Evolutionary conservation across 2,329 filamentous ascomycete species (phyloP).

Genomic region (Aspergillus unguis): DNA sequence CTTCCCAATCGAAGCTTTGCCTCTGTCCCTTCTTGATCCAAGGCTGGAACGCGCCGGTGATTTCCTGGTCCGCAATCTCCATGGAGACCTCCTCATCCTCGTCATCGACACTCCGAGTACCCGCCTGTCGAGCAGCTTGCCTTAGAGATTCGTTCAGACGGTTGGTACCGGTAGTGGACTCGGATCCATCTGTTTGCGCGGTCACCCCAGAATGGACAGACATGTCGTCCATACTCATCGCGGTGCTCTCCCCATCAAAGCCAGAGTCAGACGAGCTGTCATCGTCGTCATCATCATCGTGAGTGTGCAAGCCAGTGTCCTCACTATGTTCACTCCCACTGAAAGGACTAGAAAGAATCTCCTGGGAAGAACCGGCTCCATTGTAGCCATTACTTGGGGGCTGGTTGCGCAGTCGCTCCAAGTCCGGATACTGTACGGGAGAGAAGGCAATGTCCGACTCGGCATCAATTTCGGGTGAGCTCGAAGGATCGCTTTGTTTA

Average conservation of each 20-base stretch:
- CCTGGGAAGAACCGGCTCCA: conserved; percentile 59
- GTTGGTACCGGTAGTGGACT: conserved; percentile 63
- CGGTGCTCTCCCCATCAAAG: conserved; percentile 65
- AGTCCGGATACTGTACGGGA: conserved; percentile 62
- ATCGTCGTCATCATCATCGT: conserved; percentile 46
- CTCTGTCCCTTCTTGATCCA: conserved; percentile 46
- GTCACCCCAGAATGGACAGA: conserved; percentile 67
- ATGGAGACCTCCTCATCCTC: conserved; percentile 72
- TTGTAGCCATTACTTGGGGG: conserved; percentile 45
- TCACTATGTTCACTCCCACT: conserved; percentile 56
- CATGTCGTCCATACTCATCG: conserved; percentile 78
- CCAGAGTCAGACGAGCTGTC: conserved; percentile 48
- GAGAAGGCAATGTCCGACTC: conserved; percentile 58
- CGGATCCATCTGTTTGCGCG: conserved; percentile 50
- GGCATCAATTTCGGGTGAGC: conserved; percentile 59
- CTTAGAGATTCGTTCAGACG: conserved; percentile 74
- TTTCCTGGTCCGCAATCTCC: conserved; percentile 66
- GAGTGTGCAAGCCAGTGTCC: conserved; percentile 38
- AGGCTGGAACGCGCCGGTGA: conserved; percentile 49
- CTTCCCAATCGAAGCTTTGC: conserved; percentile 42
- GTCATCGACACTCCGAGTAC: conserved; percentile 64
- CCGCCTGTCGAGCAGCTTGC: conserved; percentile 71
- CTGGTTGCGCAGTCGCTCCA: conserved; percentile 56
- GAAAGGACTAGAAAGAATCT: conserved; percentile 73
- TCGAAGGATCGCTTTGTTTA: conserved; percentile 51